These are phyloP conservation scores for Tetracentron sinense DNA, from an alignment of 164 flowering plant species.

Conservation along the genomic window DNA sequence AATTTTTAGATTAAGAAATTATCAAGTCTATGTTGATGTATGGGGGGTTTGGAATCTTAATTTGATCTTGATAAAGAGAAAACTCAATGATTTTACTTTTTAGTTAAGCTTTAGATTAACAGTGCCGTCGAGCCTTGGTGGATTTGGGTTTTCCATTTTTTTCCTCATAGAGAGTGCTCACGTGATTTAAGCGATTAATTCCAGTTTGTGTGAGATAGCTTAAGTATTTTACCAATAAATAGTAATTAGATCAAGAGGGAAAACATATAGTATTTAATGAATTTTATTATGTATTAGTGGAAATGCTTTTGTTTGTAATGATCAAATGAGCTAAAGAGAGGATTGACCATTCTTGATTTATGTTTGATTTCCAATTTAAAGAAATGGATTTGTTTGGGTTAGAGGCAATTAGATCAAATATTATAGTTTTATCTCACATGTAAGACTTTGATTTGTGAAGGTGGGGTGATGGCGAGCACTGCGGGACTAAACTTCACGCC, in stretches of 20 bases:
- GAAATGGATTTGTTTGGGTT: neutral
- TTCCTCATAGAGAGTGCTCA: no score
- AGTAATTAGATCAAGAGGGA: neutral
- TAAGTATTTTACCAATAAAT: neutral
- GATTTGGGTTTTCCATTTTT: neutral
- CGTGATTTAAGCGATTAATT: no score
- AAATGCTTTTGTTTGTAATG: neutral
- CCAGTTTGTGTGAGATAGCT: neutral
- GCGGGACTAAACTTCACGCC: constrained; percentile 81
- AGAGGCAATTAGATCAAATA: neutral
- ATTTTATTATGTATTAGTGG: no score
- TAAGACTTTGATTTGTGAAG: constrained; percentile 32
- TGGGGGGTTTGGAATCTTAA: no score
- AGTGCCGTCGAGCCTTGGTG: neutral
- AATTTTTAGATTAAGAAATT: no score
- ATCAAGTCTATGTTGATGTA: no score
- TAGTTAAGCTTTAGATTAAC: neutral
- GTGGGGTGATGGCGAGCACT: constrained; percentile 55
- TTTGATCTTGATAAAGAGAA: no score
- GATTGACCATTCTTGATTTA: neutral
- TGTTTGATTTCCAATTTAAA: neutral
- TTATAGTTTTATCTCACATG: constrained; percentile 5
- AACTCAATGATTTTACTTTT: neutral
- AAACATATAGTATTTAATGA: neutral
- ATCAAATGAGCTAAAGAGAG: constrained; percentile 1